phyloP scores from a whole-genome alignment of 2,329 filamentous ascomycete species.

The Proliferodiscus dingleyae region DNA sequence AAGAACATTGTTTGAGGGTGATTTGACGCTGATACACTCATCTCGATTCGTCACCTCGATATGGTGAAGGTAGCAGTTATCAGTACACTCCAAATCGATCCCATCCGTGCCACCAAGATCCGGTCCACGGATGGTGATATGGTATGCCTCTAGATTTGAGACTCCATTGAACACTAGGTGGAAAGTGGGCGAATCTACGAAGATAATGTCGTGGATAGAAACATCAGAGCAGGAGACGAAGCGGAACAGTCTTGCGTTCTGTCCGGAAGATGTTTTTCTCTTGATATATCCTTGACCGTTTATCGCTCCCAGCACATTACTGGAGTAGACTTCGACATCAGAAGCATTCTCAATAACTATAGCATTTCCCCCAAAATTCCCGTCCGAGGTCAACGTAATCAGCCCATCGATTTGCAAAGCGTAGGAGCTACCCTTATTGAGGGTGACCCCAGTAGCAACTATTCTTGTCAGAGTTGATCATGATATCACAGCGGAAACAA shows the following conservation, averaged over 20 bases:
- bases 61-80: constrained; percentile 35
- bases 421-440: constrained; percentile 31
- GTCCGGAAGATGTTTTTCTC: constrained; percentile 24
- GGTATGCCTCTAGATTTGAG: constrained; percentile 35
- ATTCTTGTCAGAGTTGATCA: neutral
- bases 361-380: constrained; percentile 15
- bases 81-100: constrained; percentile 33
- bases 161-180: constrained; percentile 35
- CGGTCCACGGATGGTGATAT: constrained; percentile 34
- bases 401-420: constrained; percentile 35
- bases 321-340: constrained; percentile 34
- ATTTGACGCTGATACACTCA: constrained; percentile 36
- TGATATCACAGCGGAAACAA: neutral
- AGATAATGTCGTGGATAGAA: constrained; percentile 31
- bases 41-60: constrained; percentile 35
- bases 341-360: constrained; percentile 18
- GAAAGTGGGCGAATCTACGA: constrained; percentile 34
- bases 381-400: constrained; percentile 16
- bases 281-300: constrained; percentile 35
- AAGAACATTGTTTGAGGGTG: constrained; percentile 33
- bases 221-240: constrained; percentile 22
- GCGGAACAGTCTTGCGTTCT: constrained; percentile 22
- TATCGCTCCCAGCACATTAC: constrained; percentile 32
- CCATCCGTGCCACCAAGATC: constrained; percentile 36
- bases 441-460: constrained; percentile 14